Evolutionary conservation across 2,329 filamentous ascomycete species (phyloP).

Genomic region (Colletotrichum cordylinicola): DNA sequence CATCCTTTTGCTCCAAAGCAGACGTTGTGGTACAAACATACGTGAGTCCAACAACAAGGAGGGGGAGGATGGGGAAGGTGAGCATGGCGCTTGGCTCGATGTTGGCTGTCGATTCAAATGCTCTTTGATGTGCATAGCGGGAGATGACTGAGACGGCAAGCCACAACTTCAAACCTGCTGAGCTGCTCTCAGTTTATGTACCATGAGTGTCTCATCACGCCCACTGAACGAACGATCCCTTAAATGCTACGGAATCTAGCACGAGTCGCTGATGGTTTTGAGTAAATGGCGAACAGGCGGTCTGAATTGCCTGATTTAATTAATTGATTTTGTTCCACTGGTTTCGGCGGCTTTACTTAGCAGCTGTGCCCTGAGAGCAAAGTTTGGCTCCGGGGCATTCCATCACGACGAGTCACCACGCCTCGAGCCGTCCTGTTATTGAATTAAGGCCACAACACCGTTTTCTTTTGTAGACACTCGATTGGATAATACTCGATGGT

Average conservation of each 20-base stretch:
- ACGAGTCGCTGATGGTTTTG: neutral
- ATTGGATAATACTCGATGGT: too few species aligned
- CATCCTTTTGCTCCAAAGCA: neutral
- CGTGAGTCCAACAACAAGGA: neutral
- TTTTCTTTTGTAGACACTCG: accelerated
- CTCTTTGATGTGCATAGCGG: neutral
- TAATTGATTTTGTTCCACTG: neutral
- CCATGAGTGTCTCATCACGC: neutral
- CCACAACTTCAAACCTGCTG: neutral
- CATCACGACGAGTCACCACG: too few species aligned
- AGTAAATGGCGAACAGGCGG: neutral
- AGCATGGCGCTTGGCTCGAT: accelerated
- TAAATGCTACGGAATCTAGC: neutral
- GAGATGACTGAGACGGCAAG: neutral
- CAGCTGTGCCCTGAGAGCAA: too few species aligned
- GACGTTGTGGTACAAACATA: neutral
- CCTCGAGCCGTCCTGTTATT: too few species aligned
- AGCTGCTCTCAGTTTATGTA: neutral
- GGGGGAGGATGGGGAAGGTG: neutral
- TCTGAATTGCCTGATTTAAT: too few species aligned
- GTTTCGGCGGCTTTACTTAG: neutral
- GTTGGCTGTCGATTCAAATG: accelerated
- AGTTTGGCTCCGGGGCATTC: too few species aligned
- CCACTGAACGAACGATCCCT: neutral
- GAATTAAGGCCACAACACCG: too few species aligned